These are phyloP conservation scores for Secale cereale DNA, from an alignment of 176 grass and related monocot genomes.

Conservation along the genomic window DNA sequence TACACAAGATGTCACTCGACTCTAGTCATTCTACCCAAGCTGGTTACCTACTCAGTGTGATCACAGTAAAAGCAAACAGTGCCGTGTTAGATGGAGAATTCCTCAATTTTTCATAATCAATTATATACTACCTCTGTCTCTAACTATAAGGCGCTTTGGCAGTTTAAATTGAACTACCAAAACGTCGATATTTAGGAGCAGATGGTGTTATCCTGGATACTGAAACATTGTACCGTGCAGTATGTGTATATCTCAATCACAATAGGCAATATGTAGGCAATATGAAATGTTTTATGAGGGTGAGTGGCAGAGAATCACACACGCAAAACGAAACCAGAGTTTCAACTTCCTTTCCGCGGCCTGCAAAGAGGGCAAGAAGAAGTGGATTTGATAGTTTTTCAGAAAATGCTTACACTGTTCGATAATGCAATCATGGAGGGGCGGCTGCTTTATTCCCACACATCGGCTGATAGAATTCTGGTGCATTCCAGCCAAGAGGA, in stretches of 20 bases:
- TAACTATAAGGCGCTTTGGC: too few relatives aligned
- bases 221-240: not conserved
- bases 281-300: not conserved
- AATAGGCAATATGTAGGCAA: too few relatives aligned
- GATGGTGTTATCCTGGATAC: too few relatives aligned
- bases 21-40: not conserved
- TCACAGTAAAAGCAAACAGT: conserved; percentile 11
- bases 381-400: not conserved
- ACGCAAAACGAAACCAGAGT: conserved; percentile 8
- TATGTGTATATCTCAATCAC: too few relatives aligned
- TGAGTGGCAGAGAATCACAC: not conserved
- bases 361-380: conserved; percentile 32
- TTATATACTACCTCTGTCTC: not conserved
- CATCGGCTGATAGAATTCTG: not conserved
- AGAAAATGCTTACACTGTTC: not conserved
- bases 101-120: not conserved
- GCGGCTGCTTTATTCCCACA: conserved; percentile 34
- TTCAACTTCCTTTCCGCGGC: conserved; percentile 19
- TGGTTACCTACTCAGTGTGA: not conserved
- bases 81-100: not conserved
- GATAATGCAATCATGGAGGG: conserved; percentile 32
- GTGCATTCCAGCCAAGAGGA: conserved; percentile 49
- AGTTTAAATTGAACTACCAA: too few relatives aligned
- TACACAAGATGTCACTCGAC: not conserved
- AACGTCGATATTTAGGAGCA: too few relatives aligned